Evolutionary conservation across 2,329 filamentous ascomycete species (phyloP).

Genomic region (Phialophora expanda): DNA sequence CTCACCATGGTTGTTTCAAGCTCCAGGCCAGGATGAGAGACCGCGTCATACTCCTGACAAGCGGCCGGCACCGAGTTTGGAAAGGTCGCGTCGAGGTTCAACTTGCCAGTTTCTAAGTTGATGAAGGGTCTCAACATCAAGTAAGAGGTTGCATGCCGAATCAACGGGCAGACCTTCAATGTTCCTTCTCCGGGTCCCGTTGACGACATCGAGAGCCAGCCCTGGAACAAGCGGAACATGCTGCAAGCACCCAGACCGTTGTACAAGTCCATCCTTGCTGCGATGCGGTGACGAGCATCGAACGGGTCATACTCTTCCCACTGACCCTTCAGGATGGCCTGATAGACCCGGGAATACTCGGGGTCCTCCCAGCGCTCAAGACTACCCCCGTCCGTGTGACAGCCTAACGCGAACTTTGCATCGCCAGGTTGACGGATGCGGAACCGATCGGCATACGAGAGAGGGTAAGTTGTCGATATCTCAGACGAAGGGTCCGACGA

Average conservation of each 20-base stretch:
- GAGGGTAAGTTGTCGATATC: conserved; percentile 62
- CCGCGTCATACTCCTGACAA: conserved; percentile 69
- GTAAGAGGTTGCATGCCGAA: conserved; percentile 78
- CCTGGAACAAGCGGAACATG: conserved; percentile 88
- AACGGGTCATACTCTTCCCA: conserved; percentile 87
- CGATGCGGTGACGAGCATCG: conserved; percentile 72
- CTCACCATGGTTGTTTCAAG: conserved; percentile 73
- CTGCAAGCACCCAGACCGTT: conserved; percentile 79
- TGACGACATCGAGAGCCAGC: conserved; percentile 81
- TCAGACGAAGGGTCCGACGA: conserved; percentile 50
- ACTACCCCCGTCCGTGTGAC: conserved; percentile 75
- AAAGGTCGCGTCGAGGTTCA: conserved; percentile 58
- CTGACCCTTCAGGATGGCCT: conserved; percentile 70
- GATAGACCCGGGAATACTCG: conserved; percentile 76
- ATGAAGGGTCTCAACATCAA: conserved; percentile 86
- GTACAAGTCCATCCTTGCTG: conserved; percentile 75
- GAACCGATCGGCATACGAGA: conserved; percentile 73
- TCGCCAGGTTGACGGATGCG: conserved; percentile 76
- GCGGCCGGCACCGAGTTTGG: conserved; percentile 73
- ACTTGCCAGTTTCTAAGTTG: conserved; percentile 54
- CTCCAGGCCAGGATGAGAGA: conserved; percentile 72
- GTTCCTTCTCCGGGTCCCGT: conserved; percentile 77
- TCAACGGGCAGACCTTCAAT: conserved; percentile 77
- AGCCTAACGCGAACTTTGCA: conserved; percentile 70
- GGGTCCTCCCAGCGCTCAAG: conserved; percentile 75